Base-by-base conservation (phyloP, 495 filamentous ascomycete species). In the Penicillium diatomitis region DNA sequence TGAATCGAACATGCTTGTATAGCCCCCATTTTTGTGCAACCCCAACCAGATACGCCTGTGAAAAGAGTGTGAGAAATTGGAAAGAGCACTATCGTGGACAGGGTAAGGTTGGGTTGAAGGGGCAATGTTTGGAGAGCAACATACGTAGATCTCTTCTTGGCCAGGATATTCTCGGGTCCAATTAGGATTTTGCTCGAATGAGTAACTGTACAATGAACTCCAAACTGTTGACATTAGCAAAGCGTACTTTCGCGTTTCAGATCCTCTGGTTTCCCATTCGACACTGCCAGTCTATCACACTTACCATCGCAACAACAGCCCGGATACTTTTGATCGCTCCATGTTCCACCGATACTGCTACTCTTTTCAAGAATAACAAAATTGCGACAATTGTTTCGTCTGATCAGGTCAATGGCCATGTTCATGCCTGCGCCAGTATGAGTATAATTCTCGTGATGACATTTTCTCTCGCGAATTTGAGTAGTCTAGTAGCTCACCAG, bases 151-250 rank as follows among this genome's bases (percentile, higher is more conserved):
- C 56, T 85, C 83, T 41, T 72, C 70, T 46, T 83, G 81, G 0
- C 81, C 80, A 0, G 83, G 77, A 54, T 84, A 85, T 36, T 83
- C 74, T 31, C 76, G 65, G 4, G 79, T 75, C 82, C 84, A 86
- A 55, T 75, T 62, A 7, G 79, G 68, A 30, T 82, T 82, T 8
- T 82, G 81, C 31, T 81, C 82, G 51, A 85, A 86, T 4, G 78
- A 77, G 56, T 79, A 85, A 50, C 79, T 83, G 61, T 86, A 87
- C 8, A 78, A 53, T 2, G 64, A 42, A 42, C 72, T 74, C 62
- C 65, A 68, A 8, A 78, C 70, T 73, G 47, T 7, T 32, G 4
- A 27, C 5, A 32, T 49, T 10, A 49, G 33, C 28, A 42, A 20
- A 20, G 20, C 20, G 20, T 20, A 20, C 20, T 20, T 20, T 20